These are phyloP conservation scores for Kickxella alabastrina DNA, from an alignment of 192 early-diverging fungal genomes.

Conservation along the genomic window DNA sequence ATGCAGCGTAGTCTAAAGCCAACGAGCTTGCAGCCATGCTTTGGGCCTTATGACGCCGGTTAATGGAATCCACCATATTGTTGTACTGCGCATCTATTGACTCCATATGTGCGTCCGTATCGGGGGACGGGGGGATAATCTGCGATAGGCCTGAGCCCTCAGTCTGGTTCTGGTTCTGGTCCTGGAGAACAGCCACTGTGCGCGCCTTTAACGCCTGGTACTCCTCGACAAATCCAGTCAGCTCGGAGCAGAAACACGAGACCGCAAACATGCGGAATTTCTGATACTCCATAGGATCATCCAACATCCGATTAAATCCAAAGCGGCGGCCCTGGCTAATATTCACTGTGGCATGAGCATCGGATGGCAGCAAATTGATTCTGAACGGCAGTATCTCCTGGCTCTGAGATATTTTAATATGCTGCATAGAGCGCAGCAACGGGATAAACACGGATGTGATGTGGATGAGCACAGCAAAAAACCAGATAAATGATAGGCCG, in stretches of 20 bases:
- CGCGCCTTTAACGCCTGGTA: constrained; percentile 32
- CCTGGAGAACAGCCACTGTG: no score
- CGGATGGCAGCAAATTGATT: no score
- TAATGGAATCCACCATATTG: constrained; percentile 2
- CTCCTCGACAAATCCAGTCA: constrained; percentile 33
- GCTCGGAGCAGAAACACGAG: constrained; percentile 43
- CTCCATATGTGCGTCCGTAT: no score
- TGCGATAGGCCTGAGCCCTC: background rate
- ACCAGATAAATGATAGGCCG: constrained; percentile 29
- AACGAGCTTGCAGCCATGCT: background rate
- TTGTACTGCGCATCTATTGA: background rate
- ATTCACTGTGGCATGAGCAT: background rate
- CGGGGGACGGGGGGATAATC: background rate
- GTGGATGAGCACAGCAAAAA: constrained; percentile 28
- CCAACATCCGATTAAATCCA: constrained; percentile 25
- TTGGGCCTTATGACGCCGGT: no score
- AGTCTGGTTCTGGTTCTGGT: background rate
- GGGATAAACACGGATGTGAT: constrained; percentile 30
- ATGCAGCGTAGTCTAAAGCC: no score
- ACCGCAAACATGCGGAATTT: constrained; percentile 25
- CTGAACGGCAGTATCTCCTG: no score
- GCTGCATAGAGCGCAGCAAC: constrained; percentile 15
- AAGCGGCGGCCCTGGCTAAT: constrained; percentile 8
- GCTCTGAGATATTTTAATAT: constrained; percentile 1
- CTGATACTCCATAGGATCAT: constrained; percentile 22